Base-by-base conservation (phyloP, 371 early-diverging fungal species). In the Mortierella sp. region DNA sequence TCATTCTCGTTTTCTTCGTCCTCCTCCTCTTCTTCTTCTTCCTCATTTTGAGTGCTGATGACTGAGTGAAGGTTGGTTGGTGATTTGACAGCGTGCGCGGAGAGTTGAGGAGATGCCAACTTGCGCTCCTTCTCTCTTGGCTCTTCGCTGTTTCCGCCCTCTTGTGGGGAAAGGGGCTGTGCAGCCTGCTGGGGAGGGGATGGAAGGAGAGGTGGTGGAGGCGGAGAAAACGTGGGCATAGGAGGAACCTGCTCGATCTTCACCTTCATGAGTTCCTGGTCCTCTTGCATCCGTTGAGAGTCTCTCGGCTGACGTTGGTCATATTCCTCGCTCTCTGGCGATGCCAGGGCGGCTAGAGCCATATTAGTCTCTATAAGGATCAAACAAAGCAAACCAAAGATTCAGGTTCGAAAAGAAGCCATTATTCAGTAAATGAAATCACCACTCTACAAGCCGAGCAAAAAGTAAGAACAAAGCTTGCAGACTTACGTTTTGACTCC, bases 1-100 rank as follows among this genome's bases (percentile, higher is more conserved):
- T 79, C 79, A 53, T 23, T 53, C 23, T 53, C 53, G 9, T 53
- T 65, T 4, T 72, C 79, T 15, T 75, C 68, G 18, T 66, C 70
- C 4, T 67, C 77, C 15, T 76, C 79, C 0, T 56, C 66, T 21
- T 79, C 79, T 6, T 79, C 79, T 14, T 79, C 79, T 23, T 77
- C 79, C 5, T 72, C 79, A 25, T 68, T 68, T 23, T 72, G 58
- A 2, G 64, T 26, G 18, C 56, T 57, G 9, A 70, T 64, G 25
- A 79, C 70, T 0, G 79, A 28, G 21, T 72, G 73, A 16, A 72
- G 63, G 19, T 72, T 79, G 28, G 79, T 72, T 4, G 72, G 73
- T 0, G 79, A 79, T 53, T 72, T 79, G 72, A 73, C 72, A 43
- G 69, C 66, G 50, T 65, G 65, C 4, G 77, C 44, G 2, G 72